Base-by-base conservation (phyloP, 768 basidiomycete genomes). In the Auricularia cornea region DNA sequence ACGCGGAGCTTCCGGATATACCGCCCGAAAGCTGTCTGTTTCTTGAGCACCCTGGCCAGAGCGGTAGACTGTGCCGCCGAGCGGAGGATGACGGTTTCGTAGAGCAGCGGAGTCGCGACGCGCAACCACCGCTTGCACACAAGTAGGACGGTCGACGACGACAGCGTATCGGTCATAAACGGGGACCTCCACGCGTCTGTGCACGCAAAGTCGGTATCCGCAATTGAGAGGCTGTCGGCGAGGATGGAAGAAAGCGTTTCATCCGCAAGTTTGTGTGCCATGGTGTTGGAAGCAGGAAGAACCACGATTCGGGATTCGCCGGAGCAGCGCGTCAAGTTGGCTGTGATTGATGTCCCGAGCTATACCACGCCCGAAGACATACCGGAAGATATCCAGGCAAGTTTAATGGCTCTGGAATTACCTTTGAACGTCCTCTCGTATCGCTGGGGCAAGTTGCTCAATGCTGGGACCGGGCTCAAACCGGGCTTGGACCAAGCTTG, bases 71-170 rank as follows among this genome's bases (percentile, higher is more conserved):
- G 54, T 4, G 54, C 54, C 20, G 8, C 20, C 14, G 54, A 57
- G 23, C 54, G 54, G 6, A 57, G 23, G 54, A 57, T 30, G 28
- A 57, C 54, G 8, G 54, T 57, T 31, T 57, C 54, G 54, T 57
- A 57, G 26, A 57, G 54, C 16, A 57, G 1, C 23, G 54, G 54
- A 12, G 54, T 57, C 11, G 26, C 54, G 28, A 57, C 54, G 54
- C 54, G 54, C 54, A 57, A 6, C 54, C 54, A 57, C 26, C 54
- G 54, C 54, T 57, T 32, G 54, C 54, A 57, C 11, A 57, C 54
- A 11, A 57, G 18, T 14, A 57, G 30, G 26, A 57, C 5, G 26
- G 26, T 26, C 30, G 54, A 57, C 23, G 54, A 57, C 23, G 54
- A 57, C 26, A 29, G 12, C 10, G 23, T 26, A 6, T 29, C 26